phyloP scores from a whole-genome alignment of 768 basidiomycete species.

The Rhizopogon vinicolor region DNA sequence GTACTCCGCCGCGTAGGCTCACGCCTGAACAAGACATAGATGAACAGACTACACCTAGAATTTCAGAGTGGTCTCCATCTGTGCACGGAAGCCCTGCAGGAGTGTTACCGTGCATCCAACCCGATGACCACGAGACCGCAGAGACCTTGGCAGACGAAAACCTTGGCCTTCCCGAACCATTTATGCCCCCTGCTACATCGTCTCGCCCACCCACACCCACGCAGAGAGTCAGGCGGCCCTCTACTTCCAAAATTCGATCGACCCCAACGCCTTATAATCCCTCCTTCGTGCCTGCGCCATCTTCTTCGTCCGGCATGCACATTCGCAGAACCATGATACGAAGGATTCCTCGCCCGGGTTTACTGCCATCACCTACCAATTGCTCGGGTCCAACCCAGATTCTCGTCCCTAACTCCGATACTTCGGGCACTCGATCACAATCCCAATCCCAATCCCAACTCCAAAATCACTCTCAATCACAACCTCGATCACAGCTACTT shows the following conservation, averaged over 20 bases:
- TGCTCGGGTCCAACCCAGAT: slow-evolving; percentile 35
- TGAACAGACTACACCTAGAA: slow-evolving; percentile 20
- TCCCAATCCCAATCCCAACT: slow-evolving; percentile 24
- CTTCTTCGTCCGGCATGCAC: slow-evolving; percentile 6
- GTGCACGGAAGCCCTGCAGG: slow-evolving; percentile 12
- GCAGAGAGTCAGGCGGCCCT: slow-evolving; percentile 14
- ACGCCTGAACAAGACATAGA: slow-evolving; percentile 3
- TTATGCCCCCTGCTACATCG: slow-evolving; percentile 3
- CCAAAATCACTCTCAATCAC: slow-evolving; percentile 20
- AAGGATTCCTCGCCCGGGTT: slow-evolving; percentile 42
- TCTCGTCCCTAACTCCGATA: slow-evolving; percentile 55
- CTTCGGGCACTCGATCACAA: slow-evolving; percentile 31
- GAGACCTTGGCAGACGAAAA: slow-evolving; percentile 11
- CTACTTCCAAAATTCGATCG: neutral
- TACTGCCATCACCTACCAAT: slow-evolving; percentile 27
- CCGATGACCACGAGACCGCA: neutral
- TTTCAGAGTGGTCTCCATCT: slow-evolving; percentile 25
- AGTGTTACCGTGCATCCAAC: neutral
- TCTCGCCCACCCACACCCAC: slow-evolving; percentile 25
- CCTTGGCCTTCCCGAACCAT: neutral
- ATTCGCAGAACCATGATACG: slow-evolving; percentile 30
- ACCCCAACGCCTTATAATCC: slow-evolving; percentile 1
- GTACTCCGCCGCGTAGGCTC: slow-evolving; percentile 6
- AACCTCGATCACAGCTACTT: slow-evolving; percentile 10
- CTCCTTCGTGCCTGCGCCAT: slow-evolving; percentile 3